Conservation (phyloP, 805 yeast genomes). For the Crinitomyces ghanaensis region DNA sequence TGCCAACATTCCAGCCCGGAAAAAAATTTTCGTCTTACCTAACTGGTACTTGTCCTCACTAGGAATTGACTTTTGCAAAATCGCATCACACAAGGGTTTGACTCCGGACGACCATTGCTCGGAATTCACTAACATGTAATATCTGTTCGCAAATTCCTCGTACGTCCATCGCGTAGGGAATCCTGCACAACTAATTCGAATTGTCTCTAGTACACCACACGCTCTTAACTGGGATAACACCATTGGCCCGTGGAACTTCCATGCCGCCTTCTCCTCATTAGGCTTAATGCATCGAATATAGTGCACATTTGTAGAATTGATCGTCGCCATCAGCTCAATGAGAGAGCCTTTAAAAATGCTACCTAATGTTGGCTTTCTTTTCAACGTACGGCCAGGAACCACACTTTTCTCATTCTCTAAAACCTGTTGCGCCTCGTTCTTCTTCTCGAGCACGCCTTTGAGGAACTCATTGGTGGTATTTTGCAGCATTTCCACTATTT, state of each 20-base stretch:
- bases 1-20: constrained; percentile 95
- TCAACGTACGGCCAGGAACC: constrained; percentile 35
- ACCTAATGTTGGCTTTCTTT: constrained; percentile 85
- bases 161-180: constrained; percentile 95
- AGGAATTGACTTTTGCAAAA: constrained; percentile 47
- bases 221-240: constrained; percentile 92
- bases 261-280: constrained; percentile 83
- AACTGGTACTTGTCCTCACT: constrained; percentile 68
- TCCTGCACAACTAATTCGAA: constrained; percentile 93
- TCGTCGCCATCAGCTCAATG: constrained; percentile 86
- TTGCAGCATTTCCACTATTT: constrained; percentile 76
- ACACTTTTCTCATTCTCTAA: constrained; percentile 36
- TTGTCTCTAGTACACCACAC: constrained; percentile 96
- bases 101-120: constrained; percentile 51
- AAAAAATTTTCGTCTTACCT: constrained; percentile 88
- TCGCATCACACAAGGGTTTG: constrained; percentile 53
- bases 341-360: constrained; percentile 86
- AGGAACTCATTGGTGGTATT: constrained; percentile 57
- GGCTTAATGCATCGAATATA: constrained; percentile 97
- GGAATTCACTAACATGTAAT: constrained; percentile 71
- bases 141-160: constrained; percentile 82
- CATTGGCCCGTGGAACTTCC: constrained; percentile 94
- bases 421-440: constrained; percentile 37
- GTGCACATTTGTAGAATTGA: constrained; percentile 89
- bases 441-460: constrained; percentile 43